Evolutionary conservation across 305 asterid genomes (phyloP).

Genomic region (Solanum aculeatissimum): DNA sequence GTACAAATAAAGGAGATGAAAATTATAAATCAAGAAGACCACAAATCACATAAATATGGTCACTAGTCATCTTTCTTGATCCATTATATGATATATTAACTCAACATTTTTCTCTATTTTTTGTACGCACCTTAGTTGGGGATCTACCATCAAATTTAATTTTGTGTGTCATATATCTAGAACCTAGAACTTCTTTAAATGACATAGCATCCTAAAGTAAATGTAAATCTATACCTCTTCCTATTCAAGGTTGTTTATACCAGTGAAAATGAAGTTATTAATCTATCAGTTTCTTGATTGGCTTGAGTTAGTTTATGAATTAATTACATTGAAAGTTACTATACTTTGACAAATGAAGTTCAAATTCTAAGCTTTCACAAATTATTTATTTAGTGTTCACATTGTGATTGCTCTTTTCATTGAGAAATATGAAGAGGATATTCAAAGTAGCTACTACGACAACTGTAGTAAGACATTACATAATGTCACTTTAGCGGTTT

Average conservation of each 20-base stretch:
- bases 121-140: not conserved
- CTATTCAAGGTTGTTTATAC: not conserved
- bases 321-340: not conserved
- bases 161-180: not conserved
- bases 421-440: not conserved
- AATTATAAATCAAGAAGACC: not conserved
- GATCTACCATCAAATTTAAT: not conserved
- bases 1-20: not conserved
- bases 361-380: not conserved
- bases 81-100: not conserved
- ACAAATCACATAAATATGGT: not conserved
- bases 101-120: not conserved
- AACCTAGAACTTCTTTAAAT: not conserved
- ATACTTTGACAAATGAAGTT: not conserved
- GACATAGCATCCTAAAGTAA: not conserved
- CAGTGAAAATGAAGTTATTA: not conserved
- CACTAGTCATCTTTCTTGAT: not conserved
- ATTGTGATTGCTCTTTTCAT: not conserved
- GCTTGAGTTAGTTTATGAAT: not conserved
- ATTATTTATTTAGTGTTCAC: not conserved
- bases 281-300: not conserved
- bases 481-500: not conserved
- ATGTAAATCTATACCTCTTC: not conserved
- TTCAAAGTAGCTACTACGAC: not conserved
- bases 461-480: not conserved